Evolutionary conservation across 106 monocot genomes (phyloP).

Genomic region (Ottelia alismoides): DNA sequence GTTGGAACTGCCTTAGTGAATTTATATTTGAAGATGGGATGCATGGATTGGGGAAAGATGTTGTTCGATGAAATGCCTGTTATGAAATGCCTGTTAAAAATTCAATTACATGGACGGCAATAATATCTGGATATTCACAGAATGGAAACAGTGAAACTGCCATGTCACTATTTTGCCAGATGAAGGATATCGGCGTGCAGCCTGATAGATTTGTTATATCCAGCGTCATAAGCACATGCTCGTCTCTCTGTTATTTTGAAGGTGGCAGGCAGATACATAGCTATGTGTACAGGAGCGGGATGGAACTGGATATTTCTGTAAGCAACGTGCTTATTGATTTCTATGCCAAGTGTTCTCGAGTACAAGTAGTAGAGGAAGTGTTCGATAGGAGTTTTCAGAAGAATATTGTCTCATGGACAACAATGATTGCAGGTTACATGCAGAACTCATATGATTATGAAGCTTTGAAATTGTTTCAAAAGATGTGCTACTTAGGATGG

Average conservation of each 20-base stretch:
- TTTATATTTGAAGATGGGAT: no score
- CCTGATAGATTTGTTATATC: no score
- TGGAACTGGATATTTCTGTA: constrained; percentile 39
- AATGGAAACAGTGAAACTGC: no score
- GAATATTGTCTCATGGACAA: constrained; percentile 78
- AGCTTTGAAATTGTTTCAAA: constrained; percentile 33
- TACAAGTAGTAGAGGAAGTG: constrained; percentile 26
- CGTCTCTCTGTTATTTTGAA: constrained; percentile 27
- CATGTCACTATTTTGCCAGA: no score
- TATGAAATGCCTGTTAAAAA: no score
- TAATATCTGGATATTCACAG: no score
- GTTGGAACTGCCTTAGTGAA: constrained; percentile 19
- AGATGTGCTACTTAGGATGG: constrained; percentile 38
- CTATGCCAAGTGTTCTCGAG: constrained; percentile 44
- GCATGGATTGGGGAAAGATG: no score
- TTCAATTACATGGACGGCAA: no score
- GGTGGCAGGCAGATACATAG: constrained; percentile 63
- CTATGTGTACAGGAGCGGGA: constrained; percentile 32
- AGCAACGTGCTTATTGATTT: no score
- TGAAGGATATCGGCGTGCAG: no score
- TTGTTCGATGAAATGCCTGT: no score
- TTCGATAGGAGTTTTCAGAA: constrained; percentile 36
- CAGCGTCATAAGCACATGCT: constrained; percentile 48
- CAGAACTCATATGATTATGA: constrained; percentile 45
- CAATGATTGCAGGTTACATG: constrained; percentile 71